Evolutionary conservation across 495 filamentous ascomycete genomes (phyloP), one percentile per base, ranked within the genome.

Genomic region (Penicillium cinerascens): DNA sequence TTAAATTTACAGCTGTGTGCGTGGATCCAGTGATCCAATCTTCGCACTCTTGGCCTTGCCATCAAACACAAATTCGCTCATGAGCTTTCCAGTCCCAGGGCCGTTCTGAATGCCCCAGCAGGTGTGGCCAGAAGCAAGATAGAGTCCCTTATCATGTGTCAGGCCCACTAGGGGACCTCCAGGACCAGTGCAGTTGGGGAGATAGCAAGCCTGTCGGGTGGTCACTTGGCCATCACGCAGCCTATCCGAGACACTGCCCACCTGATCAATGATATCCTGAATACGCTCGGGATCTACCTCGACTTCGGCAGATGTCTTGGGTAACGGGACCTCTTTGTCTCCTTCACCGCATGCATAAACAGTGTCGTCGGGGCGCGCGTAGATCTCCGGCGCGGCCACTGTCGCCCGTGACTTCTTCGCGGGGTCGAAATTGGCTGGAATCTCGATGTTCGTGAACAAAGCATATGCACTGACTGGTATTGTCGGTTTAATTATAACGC

Each of bases 51-150:
- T 87, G 4, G 87, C 82, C 54, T 79, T 76, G 8, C 91, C 91
- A 49, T 95, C 90, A 61, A 92, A 87, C 4, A 95, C 74, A 68
- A 93, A 81, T 63, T 92, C 90, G 51, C 87, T 88, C 73, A 98
- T 87, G 33, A 95, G 69, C 75, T 87, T 90, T 4, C 92, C 93
- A 17, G 92, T 97, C 6, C 83, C 95, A 4, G 92, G 91, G 3
- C 84, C 91, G 77, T 98, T 98, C 69, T 97, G 92, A 44, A 98
- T 96, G 15, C 92, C 92, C 93, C 93, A 97, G 69, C 93, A 97
- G 3, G 90, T 96, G 72, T 98, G 93, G 11, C 93, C 93, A 6
- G 89, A 79, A 2, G 95, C 93, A 54, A 98, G 72, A 64, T 91
- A 83, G 33, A 97, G 60, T 0, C 95, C 91, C 20, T 85, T 82